Base-by-base conservation (phyloP, 768 basidiomycete species). In the Termitomyces sp. region DNA sequence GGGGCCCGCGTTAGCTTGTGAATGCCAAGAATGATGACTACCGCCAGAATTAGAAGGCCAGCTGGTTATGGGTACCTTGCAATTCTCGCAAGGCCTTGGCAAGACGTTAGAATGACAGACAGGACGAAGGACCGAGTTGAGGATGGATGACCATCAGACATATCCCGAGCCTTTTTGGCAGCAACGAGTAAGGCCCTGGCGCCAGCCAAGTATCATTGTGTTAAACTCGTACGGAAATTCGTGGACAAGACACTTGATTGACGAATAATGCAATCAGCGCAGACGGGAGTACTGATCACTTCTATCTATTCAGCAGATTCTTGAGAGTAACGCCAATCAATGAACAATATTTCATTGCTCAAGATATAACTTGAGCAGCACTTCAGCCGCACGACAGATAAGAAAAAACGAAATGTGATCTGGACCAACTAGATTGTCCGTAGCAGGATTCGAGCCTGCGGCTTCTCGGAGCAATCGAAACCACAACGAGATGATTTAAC, bases 381-480 rank as follows among this genome's bases (percentile, higher is more conserved):
- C 27, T 27, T 27, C 27, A 27, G 27, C 27, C 27, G 27, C 27
- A 27, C 27, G 4, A 27, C 27, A 27, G 1, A 27, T 27, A 27
- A 27, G 27, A 27, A 27, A 27, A n/a, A n/a, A n/a, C n/a, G n/a
- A n/a, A n/a, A n/a, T n/a, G n/a, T n/a, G n/a, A n/a, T n/a, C n/a
- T n/a, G n/a, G n/a, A n/a, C n/a, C n/a, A n/a, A n/a, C n/a, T n/a
- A n/a, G n/a, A n/a, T n/a, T n/a, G 57, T 57, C 57, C 57, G 57
- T 57, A 57, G 57, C 57, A 57, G 57, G 57, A 57, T 51, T 57
- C 57, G 57, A 57, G 57, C 57, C 57, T 57, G 57, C 57, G 57
- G 57, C 57, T 57, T 57, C 57, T 57, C 57, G 57, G 57, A 57
- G 57, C 48, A 11, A 5, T 2, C 5, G 15, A 7, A n/a, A 15